Base-by-base conservation (phyloP, 352 stramenopile genomes). In the Elongisporangium undulatum region DNA sequence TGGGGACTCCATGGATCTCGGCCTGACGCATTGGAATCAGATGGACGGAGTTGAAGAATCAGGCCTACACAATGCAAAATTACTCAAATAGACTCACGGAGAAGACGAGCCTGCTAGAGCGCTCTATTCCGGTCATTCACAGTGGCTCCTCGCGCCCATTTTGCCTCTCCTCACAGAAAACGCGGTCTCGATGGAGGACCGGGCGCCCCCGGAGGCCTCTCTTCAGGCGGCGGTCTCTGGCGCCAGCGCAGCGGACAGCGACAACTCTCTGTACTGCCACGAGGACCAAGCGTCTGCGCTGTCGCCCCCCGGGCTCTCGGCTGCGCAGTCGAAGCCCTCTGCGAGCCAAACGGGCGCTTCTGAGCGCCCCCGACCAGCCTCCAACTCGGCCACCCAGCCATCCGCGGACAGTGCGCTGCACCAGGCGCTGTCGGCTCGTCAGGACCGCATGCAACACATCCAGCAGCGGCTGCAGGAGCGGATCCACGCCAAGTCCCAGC, bases 401-500 rank as follows among this genome's bases (percentile, higher is more conserved):
- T 19, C 49, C 48, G 55, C 26, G 51, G 58, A 20, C 64, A 77
- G 50, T 38, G 38, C 55, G 45, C 22, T 53, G 16, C 24, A 54
- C 38, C 70, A 59, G 53, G 61, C 53, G 23, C 49, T 55, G 48
- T 19, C 51, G 20, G 48, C 41, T 51, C 54, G 49, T 26, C 39
- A 70, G 22, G 59, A 71, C 24, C 53, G 67, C 20, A 78, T 77
- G 74, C 70, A 79, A 29, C 70, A 76, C 19, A 69, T 85, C 24
- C 68, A 75, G 29, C 73, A 79, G 50, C 66, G 69, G 24, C 62
- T 76, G 3, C 67, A 78, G 21, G 63, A 78, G 49, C 69, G 68
- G 10, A 72, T 79, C 45, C 64, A 75, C 13, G 39, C 63, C 29
- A 71, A 70, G 45, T 52, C 63, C 17, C 60, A 67, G 22, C 45